Evolutionary conservation across 2,329 filamentous ascomycete species (phyloP), one percentile per base, ranked within the genome.

Genomic region (Colletotrichum noveboracense): DNA sequence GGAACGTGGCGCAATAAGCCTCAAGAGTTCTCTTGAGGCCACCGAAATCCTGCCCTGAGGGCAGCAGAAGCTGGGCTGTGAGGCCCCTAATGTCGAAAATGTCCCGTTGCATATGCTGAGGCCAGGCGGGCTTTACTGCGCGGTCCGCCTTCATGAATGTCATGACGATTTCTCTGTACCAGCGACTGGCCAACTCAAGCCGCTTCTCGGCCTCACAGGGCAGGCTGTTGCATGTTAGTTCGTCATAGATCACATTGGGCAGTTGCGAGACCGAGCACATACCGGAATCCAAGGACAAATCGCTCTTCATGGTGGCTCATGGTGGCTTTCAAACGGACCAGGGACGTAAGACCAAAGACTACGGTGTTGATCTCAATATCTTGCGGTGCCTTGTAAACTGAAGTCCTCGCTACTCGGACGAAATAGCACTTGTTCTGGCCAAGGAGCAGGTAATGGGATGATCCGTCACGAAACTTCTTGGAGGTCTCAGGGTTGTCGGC

Each of bases 61-160:
- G 89, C 32, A 91, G 81, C 72, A 90, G 88, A 69, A 90, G 86
- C 8, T 89, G 88, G 13, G 89, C 87, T 9, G 88, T 86, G 16
- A 91, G 85, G 9, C 89, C 89, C 56, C 86, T 85, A 67, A 91
- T 86, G 66, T 87, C 86, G 77, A 91, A 91, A 6, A 91, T 87
- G 55, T 84, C 84, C 43, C 87, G 87, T 77, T 91, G 90, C 81
- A 90, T 87, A 48, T 89, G 84, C 68, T 90, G 87, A 12, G 90
- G 90, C 90, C 90, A 92, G 74, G 88, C 89, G 0, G 90, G 90
- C 79, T 91, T 91, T 60, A 92, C 81, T 70, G 87, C 89, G 48
- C 89, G 87, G 78, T 92, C 90, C 32, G 87, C 87, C 70, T 87
- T 89, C 71, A 89, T 89, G 36, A 92, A 83, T 3, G 87, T 89